These are phyloP conservation scores for Cardamine occulta DNA, from an alignment of 345 rosid genomes.

Conservation along the genomic window DNA sequence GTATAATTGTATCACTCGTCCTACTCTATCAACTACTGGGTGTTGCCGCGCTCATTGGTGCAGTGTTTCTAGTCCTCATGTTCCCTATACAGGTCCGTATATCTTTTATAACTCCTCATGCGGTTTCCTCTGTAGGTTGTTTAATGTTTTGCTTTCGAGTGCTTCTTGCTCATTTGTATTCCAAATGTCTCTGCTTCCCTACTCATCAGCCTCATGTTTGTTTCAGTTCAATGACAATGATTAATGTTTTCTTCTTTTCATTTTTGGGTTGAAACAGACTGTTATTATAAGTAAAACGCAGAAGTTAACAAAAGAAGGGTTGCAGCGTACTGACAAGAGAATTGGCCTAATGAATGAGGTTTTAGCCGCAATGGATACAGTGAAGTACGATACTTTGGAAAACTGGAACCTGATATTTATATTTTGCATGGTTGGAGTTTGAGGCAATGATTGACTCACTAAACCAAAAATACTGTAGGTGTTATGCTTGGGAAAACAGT, in stretches of 20 bases:
- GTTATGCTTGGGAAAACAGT: constrained; percentile 99
- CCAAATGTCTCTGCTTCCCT: constrained; percentile 16
- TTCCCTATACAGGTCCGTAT: constrained; percentile 87
- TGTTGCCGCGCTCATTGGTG: constrained; percentile 63
- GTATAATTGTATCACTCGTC: constrained; percentile 75
- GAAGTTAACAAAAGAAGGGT: constrained; percentile 88
- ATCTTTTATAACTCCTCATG: constrained; percentile 17
- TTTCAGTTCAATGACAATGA: constrained; percentile 12
- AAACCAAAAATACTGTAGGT: constrained; percentile 57
- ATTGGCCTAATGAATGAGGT: constrained; percentile 98
- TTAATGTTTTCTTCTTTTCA: not conserved
- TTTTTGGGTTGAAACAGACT: constrained; percentile 57
- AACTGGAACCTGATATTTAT: not conserved
- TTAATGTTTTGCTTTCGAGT: constrained; percentile 29
- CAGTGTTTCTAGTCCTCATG: constrained; percentile 78
- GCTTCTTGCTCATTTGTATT: constrained; percentile 19
- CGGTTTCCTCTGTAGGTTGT: constrained; percentile 18
- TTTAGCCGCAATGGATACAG: constrained; percentile 99
- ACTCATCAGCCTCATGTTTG: not conserved
- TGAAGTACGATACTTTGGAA: constrained; percentile 67
- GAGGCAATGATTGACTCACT: constrained; percentile 30
- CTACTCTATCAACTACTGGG: constrained; percentile 70
- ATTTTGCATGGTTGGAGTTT: constrained; percentile 27
- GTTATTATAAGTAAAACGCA: constrained; percentile 87
- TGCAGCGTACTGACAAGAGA: constrained; percentile 97